Evolutionary conservation across 345 rosid genomes (phyloP).

Genomic region (Linum lewisii): DNA sequence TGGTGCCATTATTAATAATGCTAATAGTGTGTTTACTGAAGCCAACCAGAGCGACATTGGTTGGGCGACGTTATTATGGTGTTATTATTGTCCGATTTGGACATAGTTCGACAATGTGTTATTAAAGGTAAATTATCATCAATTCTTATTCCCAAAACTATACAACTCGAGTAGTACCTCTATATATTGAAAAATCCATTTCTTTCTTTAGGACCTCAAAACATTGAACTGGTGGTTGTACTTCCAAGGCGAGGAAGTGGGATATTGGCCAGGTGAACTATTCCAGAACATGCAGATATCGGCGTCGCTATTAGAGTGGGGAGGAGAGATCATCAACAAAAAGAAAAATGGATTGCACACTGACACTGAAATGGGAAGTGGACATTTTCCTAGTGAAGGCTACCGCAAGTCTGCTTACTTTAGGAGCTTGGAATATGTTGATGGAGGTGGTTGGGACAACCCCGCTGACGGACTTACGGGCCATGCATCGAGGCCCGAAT

Average conservation of each 20-base stretch:
- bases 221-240: constrained; percentile 10
- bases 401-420: constrained; percentile 10
- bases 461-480: constrained; percentile 2
- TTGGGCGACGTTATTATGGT: too few relatives aligned
- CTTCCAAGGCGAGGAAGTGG: not conserved
- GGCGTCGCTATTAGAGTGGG: not conserved
- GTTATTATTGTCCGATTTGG: too few relatives aligned
- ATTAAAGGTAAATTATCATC: too few relatives aligned
- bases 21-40: too few relatives aligned
- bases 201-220: constrained; percentile 7
- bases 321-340: constrained; percentile 2
- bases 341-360: constrained; percentile 6
- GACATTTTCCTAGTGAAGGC: constrained; percentile 12
- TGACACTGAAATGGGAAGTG: constrained; percentile 15
- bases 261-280: constrained; percentile 13
- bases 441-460: not conserved
- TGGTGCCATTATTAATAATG: too few relatives aligned
- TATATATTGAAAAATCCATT: too few relatives aligned
- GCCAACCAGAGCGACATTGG: too few relatives aligned
- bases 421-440: not conserved
- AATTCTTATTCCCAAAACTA: too few relatives aligned
- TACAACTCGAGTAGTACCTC: too few relatives aligned
- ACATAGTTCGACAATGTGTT: too few relatives aligned
- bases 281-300: not conserved
- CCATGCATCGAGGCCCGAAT: not conserved